Evolutionary conservation across 441 rosid genomes (phyloP), one percentile per base, ranked within the genome.

Genomic region (Daphne laureola): DNA sequence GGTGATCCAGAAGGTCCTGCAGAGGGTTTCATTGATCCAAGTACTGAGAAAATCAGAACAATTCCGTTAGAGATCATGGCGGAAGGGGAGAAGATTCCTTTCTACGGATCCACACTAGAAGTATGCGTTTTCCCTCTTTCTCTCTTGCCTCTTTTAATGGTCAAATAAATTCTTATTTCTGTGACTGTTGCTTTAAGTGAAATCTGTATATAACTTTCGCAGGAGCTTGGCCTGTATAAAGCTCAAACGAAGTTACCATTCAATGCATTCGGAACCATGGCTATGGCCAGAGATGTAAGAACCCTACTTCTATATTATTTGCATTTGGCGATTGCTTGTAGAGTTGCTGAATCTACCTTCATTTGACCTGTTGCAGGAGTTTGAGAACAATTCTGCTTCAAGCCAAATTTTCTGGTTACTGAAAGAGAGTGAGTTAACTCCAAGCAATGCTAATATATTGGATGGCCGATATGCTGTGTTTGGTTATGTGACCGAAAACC

Each of bases 1-100:
- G 97, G 97, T 47, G 98, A 93, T 83, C 98, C 98, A 16, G 93
- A 74, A 52, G 98, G 98, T 53, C 98, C 96, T 17, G 91, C 97
- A 0, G 97, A 87, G 60, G 95, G 97, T 53, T 93, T 93, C 61
- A 83, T 87, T 43, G 98, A 89, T 72, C 97, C 98, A 40, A 87
- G 96, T 71, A 87, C 98, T 0, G 97, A 78, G 77, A 89, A 93
- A 73, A 72, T 70, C 45, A 77, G 96, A 50, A 85, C 89, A 5
- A 57, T 89, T 55, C 96, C 98, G 23, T 74, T 93, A 40, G 98
- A 93, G 75, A 78, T 93, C 56, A 89, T 79, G 92, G 95, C 75
- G 47, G 56, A 66, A 2, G 93, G 97, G 53, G 78, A 93, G 77
- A 93, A 84, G 61, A 43, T 76, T 14, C 96, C 98, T 16, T 72